phyloP scores from a whole-genome alignment of 345 rosid species.

The Eucalyptus caleyi region DNA sequence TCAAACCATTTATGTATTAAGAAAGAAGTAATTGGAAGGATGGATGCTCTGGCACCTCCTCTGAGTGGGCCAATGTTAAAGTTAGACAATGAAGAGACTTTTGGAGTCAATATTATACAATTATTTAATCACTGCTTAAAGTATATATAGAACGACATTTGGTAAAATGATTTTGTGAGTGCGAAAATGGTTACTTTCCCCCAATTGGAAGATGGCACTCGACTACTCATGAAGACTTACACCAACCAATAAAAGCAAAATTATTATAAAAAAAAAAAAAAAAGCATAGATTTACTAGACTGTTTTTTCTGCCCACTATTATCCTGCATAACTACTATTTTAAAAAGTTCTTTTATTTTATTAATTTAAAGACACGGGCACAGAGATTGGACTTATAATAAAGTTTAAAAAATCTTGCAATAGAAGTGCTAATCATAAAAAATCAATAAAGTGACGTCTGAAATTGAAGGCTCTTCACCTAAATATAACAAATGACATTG shows the following conservation, averaged over 20 bases:
- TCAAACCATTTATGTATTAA: not conserved
- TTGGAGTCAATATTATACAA: not conserved
- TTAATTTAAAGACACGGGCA: not conserved
- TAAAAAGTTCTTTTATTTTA: not conserved
- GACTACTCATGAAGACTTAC: not conserved
- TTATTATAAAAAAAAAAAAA: not conserved
- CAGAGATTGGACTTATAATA: not conserved
- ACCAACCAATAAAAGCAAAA: not conserved
- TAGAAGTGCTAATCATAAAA: not conserved
- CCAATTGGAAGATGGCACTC: not conserved
- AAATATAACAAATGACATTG: not conserved
- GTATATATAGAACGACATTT: not conserved
- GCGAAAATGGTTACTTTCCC: not conserved
- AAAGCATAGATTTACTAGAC: not conserved
- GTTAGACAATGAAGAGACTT: not conserved
- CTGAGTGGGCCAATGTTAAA: not conserved
- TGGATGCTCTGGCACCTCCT: not conserved
- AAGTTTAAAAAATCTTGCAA: not conserved
- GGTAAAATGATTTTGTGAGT: not conserved
- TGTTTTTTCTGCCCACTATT: not conserved
- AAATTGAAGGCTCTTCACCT: not conserved
- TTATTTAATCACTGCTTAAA: not conserved
- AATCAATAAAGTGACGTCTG: not conserved
- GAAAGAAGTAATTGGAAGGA: not conserved
- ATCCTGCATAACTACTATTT: not conserved